These are phyloP conservation scores for Trichophyton verrucosum DNA, from an alignment of 2,329 filamentous ascomycete genomes.

Conservation along the genomic window DNA sequence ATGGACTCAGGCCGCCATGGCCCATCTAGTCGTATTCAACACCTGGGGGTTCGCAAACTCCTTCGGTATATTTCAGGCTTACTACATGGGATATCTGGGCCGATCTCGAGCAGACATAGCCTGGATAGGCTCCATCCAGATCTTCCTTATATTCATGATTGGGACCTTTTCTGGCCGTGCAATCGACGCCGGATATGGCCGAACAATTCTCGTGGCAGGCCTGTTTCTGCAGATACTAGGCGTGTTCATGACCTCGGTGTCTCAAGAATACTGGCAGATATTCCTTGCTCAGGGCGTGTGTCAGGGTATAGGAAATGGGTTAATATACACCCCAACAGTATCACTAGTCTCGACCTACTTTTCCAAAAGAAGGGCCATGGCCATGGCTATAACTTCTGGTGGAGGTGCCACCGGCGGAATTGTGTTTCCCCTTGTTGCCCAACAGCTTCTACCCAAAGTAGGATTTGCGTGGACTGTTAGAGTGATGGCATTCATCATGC, in stretches of 20 bases:
- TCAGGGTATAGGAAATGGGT: conserved; percentile 43
- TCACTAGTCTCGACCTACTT: conserved; percentile 50
- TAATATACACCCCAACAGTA: conserved; percentile 44
- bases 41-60: conserved; percentile 44
- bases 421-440: conserved; percentile 48
- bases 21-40: conserved; percentile 44
- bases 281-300: conserved; percentile 44
- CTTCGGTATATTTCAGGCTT: conserved; percentile 45
- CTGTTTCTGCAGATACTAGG: conserved; percentile 34
- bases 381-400: conserved; percentile 46
- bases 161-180: conserved; percentile 41
- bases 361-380: conserved; percentile 42
- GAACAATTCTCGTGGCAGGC: conserved; percentile 22
- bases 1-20: conserved; percentile 43
- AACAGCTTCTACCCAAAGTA: conserved; percentile 45
- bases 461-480: conserved; percentile 55
- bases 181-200: conserved; percentile 41
- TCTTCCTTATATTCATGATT: conserved; percentile 39
- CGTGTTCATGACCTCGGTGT: conserved; percentile 41
- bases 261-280: conserved; percentile 39
- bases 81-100: conserved; percentile 35
- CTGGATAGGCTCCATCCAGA: conserved; percentile 42
- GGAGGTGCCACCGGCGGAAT: conserved; percentile 52
- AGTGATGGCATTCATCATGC: conserved; percentile 47
- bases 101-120: conserved; percentile 38